Percentiles rank a stretch among this genome's conserved stretches.
These are phyloP conservation scores for Epichloe elymi DNA, from an alignment of 2,329 filamentous ascomycete species.

Conservation along the genomic window DNA sequence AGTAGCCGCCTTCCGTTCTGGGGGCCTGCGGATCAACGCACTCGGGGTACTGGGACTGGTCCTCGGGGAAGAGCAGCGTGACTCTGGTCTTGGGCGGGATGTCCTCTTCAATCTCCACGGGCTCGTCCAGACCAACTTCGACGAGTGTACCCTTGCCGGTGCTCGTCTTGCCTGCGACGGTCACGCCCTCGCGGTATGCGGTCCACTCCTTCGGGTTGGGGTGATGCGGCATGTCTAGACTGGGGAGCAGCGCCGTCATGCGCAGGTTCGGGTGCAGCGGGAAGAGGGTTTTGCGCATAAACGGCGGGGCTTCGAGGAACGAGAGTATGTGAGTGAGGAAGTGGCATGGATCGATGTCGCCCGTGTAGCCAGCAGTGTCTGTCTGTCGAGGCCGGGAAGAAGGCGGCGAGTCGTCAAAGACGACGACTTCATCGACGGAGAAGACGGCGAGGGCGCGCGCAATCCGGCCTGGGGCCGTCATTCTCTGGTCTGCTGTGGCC, in stretches of 20 bases:
- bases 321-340: slow-evolving; percentile 68
- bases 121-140: slow-evolving; percentile 43
- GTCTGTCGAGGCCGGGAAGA: slow-evolving; percentile 32
- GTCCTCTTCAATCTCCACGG: slow-evolving; percentile 40
- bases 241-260: slow-evolving; percentile 59
- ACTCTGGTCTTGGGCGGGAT: slow-evolving; percentile 61
- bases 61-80: slow-evolving; percentile 48
- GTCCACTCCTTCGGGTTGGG: slow-evolving; percentile 65
- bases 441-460: slow-evolving; percentile 74
- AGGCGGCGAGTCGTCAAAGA: slow-evolving; percentile 58
- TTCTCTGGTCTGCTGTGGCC: slow-evolving; percentile 62
- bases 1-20: slow-evolving; percentile 65
- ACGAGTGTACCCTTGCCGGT: slow-evolving; percentile 37
- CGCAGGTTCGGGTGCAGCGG: slow-evolving; percentile 66
- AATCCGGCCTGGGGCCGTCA: slow-evolving; percentile 58
- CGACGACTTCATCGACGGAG: slow-evolving; percentile 68
- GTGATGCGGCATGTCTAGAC: slow-evolving; percentile 77
- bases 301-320: slow-evolving; percentile 74
- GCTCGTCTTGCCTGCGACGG: slow-evolving; percentile 33
- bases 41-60: slow-evolving; percentile 32
- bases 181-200: slow-evolving; percentile 66
- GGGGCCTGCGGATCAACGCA: slow-evolving; percentile 57
- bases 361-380: slow-evolving; percentile 46
- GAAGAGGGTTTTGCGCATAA: slow-evolving; percentile 65
- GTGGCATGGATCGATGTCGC: slow-evolving; percentile 61